Evolutionary conservation across 73 alveolate genomes (phyloP).

Genomic region (Uronychia binucleata): DNA sequence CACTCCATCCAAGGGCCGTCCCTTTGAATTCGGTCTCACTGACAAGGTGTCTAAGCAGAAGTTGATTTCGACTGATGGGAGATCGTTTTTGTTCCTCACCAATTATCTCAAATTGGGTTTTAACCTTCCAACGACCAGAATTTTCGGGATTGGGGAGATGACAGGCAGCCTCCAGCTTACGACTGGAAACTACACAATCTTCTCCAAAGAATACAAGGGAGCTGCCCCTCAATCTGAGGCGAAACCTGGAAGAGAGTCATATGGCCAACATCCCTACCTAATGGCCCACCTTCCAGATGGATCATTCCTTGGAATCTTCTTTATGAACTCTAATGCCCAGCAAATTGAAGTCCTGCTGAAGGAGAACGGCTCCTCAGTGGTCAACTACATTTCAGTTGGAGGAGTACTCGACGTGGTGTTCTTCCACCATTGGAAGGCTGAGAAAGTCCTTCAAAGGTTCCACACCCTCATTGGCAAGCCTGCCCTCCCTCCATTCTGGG

Average conservation of each 20-base stretch:
- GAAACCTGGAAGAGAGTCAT: constrained; percentile 59
- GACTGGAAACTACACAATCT: constrained; percentile 81
- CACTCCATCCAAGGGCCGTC: background rate
- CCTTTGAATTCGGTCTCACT: constrained; percentile 23
- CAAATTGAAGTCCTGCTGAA: constrained; percentile 41
- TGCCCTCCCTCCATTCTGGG: constrained; percentile 76
- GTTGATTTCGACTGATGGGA: constrained; percentile 7
- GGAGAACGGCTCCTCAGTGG: background rate
- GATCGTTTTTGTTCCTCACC: constrained; percentile 42
- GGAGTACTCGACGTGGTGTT: constrained; percentile 70
- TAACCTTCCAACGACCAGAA: constrained; percentile 46
- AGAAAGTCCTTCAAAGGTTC: constrained; percentile 50
- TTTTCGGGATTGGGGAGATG: constrained; percentile 82
- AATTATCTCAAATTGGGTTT: constrained; percentile 59
- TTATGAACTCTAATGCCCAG: constrained; percentile 75
- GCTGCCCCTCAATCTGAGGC: constrained; percentile 60
- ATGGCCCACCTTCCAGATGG: constrained; percentile 56
- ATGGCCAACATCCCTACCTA: constrained; percentile 82
- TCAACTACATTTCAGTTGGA: constrained; percentile 58
- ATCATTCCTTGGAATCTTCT: constrained; percentile 69
- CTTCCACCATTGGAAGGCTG: constrained; percentile 48
- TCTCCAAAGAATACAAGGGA: constrained; percentile 69
- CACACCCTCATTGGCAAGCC: constrained; percentile 65
- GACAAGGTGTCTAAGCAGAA: constrained; percentile 15
- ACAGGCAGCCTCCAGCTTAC: constrained; percentile 61